Conservation (phyloP, 2,329 filamentous ascomycete genomes). For the Neopestalotiopsis clavispora region DNA sequence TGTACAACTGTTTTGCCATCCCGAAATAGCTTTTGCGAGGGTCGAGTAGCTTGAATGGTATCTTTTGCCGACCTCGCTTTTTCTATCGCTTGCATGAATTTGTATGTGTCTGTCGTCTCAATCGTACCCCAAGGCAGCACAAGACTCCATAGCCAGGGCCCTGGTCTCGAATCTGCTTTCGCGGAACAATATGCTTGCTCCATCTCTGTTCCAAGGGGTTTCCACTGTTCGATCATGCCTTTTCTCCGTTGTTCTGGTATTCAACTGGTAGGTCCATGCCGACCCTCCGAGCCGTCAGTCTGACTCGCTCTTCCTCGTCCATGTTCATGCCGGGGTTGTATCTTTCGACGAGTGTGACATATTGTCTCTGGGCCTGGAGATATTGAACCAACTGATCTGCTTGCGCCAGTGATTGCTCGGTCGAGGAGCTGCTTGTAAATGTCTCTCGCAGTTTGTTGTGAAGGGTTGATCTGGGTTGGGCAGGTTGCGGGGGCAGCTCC, state of each 20-base stretch:
- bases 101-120: background rate
- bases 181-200: background rate
- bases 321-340: conserved; percentile 95
- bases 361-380: conserved; percentile 82
- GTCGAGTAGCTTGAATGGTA: background rate
- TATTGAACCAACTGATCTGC: conserved; percentile 84
- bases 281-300: conserved; percentile 83
- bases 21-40: background rate
- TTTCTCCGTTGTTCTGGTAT: conserved; percentile 38
- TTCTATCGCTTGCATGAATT: background rate
- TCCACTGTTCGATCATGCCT: conserved; percentile 14
- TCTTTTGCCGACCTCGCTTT: too few relatives aligned
- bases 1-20: background rate
- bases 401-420: conserved; percentile 45
- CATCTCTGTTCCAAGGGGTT: background rate
- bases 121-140: background rate
- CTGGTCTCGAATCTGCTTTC: background rate
- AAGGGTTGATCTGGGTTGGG: conserved; percentile 65
- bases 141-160: background rate
- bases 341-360: conserved; percentile 80
- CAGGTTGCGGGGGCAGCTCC: conserved; percentile 77
- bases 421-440: conserved; percentile 50
- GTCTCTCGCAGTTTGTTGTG: conserved; percentile 71
- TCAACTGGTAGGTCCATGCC: conserved; percentile 86
- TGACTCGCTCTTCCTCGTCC: conserved; percentile 82